These are phyloP conservation scores for Epichloe scottii DNA, from an alignment of 2,329 filamentous ascomycete genomes.

Conservation along the genomic window DNA sequence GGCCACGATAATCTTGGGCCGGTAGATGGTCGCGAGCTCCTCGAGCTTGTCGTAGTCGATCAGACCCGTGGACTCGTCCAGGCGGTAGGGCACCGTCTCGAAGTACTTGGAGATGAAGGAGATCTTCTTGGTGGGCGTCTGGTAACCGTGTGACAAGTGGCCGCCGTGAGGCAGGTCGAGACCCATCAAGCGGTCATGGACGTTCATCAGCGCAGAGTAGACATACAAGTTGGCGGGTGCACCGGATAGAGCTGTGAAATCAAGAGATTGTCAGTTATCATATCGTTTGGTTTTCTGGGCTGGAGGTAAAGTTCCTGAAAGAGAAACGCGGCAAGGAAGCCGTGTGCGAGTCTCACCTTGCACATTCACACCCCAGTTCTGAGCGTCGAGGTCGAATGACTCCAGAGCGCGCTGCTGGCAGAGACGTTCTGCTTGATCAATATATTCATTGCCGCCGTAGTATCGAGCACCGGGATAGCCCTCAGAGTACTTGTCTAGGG, in stretches of 20 bases:
- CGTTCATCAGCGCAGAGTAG: slow-evolving; percentile 84
- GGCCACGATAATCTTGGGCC: slow-evolving; percentile 90
- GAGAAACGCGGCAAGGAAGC: too few species aligned
- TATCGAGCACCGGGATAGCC: slow-evolving; percentile 94
- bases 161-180: slow-evolving; percentile 93
- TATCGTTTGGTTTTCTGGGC: background rate
- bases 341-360: slow-evolving; percentile 46
- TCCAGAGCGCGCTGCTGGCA: slow-evolving; percentile 86
- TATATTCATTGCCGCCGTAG: slow-evolving; percentile 94
- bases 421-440: slow-evolving; percentile 77
- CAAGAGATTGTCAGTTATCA: background rate
- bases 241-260: slow-evolving; percentile 60
- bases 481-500: slow-evolving; percentile 87
- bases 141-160: slow-evolving; percentile 93
- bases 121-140: slow-evolving; percentile 88
- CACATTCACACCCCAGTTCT: slow-evolving; percentile 95
- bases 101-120: slow-evolving; percentile 99
- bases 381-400: slow-evolving; percentile 69
- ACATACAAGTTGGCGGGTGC: slow-evolving; percentile 73
- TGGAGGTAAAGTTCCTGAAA: too few species aligned
- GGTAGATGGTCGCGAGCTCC: slow-evolving; percentile 75
- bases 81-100: slow-evolving; percentile 88
- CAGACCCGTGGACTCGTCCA: slow-evolving; percentile 78
- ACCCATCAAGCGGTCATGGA: slow-evolving; percentile 93
- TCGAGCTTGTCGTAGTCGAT: slow-evolving; percentile 94